These are phyloP conservation scores for Xylariaceae sp. DNA, from an alignment of 2,329 filamentous ascomycete genomes.

Conservation along the genomic window DNA sequence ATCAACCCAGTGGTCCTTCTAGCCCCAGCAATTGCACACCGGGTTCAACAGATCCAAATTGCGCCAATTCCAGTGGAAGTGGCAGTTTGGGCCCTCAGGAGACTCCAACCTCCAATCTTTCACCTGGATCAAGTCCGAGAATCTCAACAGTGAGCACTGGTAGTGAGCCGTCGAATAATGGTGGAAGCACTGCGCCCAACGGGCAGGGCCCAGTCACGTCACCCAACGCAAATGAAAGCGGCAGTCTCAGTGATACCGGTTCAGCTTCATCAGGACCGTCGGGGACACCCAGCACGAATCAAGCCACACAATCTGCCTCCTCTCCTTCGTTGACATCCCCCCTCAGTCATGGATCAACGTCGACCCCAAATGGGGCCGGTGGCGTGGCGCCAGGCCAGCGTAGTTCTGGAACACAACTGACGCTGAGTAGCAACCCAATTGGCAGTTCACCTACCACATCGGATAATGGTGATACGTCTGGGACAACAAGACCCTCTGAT, in stretches of 20 bases:
- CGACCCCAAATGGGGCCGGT: constrained; percentile 15
- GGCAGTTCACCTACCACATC: constrained; percentile 1
- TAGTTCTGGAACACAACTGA: constrained; percentile 9
- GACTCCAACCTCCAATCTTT: neutral
- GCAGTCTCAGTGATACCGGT: constrained; percentile 1
- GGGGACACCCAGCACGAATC: constrained; percentile 3
- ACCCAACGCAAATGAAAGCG: constrained; percentile 2
- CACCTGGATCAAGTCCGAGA: neutral
- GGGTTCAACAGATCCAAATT: constrained; percentile 19
- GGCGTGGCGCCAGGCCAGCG: constrained; percentile 18
- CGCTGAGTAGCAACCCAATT: constrained; percentile 8
- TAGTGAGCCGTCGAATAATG: constrained; percentile 8
- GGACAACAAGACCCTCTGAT: constrained; percentile 1
- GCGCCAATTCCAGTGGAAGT: constrained; percentile 8
- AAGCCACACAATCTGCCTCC: constrained; percentile 8
- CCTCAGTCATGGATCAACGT: constrained; percentile 9
- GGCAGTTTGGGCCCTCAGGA: constrained; percentile 4
- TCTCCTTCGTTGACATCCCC: neutral
- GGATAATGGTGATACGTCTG: neutral
- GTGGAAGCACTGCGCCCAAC: constrained; percentile 9
- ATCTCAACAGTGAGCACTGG: neutral
- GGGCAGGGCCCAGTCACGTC: neutral
- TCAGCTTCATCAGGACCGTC: constrained; percentile 11
- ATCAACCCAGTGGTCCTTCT: neutral
- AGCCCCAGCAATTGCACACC: constrained; percentile 7